Conservation (phyloP, 2,329 filamentous ascomycete species). For the Calonectria honghensis region DNA sequence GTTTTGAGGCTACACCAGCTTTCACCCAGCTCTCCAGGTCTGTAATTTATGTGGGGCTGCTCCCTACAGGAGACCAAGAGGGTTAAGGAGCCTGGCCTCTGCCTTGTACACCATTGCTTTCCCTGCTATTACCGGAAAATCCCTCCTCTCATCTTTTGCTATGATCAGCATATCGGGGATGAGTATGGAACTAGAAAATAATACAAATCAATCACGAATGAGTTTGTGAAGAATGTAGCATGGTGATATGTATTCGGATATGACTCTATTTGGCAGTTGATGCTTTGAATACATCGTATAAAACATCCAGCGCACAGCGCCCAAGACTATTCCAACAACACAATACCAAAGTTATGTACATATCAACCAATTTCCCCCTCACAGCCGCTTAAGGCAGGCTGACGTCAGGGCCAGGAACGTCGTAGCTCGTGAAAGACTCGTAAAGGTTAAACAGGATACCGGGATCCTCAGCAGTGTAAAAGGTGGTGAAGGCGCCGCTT, state of each 20-base stretch:
- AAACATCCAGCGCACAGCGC: neutral
- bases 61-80: neutral
- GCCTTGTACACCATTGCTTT: neutral
- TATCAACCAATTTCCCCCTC: neutral
- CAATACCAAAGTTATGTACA: neutral
- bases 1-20: neutral
- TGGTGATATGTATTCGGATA: neutral
- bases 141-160: neutral
- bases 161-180: neutral
- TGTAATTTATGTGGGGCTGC: neutral
- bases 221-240: neutral
- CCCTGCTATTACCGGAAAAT: neutral
- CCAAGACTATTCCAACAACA: neutral
- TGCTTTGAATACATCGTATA: neutral
- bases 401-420: conserved; percentile 57
- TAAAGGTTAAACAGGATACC: conserved; percentile 62
- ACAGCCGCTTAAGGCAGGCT: conserved; percentile 37
- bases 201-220: neutral
- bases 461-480: conserved; percentile 60
- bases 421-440: conserved; percentile 53
- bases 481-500: conserved; percentile 58
- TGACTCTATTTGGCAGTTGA: neutral
- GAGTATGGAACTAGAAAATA: neutral
- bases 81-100: neutral
- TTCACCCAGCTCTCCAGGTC: neutral